Percentiles rank a stretch among this genome's conserved stretches.
Conservation (phyloP, 2,329 filamentous ascomycete species). For the Alternaria conjuncta region DNA sequence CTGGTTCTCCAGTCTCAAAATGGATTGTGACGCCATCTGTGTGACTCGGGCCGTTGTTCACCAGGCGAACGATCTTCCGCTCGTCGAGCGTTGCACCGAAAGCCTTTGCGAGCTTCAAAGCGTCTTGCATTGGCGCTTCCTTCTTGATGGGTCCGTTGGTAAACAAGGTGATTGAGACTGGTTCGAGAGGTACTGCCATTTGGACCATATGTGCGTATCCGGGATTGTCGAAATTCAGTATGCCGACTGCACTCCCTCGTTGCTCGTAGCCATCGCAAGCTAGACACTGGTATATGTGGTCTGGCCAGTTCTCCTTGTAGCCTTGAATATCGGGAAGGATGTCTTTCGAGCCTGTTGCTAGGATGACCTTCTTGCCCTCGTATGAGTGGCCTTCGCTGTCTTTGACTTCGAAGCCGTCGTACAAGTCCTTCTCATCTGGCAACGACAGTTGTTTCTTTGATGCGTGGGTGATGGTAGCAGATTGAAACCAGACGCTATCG, state of each 20-base stretch:
- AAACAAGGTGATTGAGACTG: slow-evolving; percentile 33
- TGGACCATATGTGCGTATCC: slow-evolving; percentile 30
- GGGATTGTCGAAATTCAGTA: slow-evolving; percentile 32
- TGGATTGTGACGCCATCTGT: slow-evolving; percentile 36
- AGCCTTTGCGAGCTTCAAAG: slow-evolving; percentile 25
- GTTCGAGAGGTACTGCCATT: slow-evolving; percentile 36
- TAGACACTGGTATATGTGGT: slow-evolving; percentile 61
- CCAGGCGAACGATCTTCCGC: slow-evolving; percentile 28
- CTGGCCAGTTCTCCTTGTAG: slow-evolving; percentile 61
- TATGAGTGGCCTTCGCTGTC: slow-evolving; percentile 55
- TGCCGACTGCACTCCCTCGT: slow-evolving; percentile 48
- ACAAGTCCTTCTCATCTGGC: slow-evolving; percentile 19
- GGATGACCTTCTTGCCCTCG: slow-evolving; percentile 60
- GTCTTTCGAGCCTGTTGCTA: slow-evolving; percentile 63
- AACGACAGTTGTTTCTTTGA: slow-evolving; percentile 28
- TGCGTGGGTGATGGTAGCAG: slow-evolving; percentile 27
- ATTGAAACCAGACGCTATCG: slow-evolving; percentile 43
- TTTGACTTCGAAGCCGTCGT: slow-evolving; percentile 46
- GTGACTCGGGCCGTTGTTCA: slow-evolving; percentile 37
- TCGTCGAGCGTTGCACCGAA: slow-evolving; percentile 35
- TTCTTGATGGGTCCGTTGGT: slow-evolving; percentile 27
- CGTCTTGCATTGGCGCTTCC: slow-evolving; percentile 21
- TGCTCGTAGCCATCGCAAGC: slow-evolving; percentile 68
- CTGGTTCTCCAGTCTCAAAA: slow-evolving; percentile 34
- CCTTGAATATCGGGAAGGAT: slow-evolving; percentile 59